Conservation (phyloP, 495 filamentous ascomycete genomes). For the Xylaria sp. region DNA sequence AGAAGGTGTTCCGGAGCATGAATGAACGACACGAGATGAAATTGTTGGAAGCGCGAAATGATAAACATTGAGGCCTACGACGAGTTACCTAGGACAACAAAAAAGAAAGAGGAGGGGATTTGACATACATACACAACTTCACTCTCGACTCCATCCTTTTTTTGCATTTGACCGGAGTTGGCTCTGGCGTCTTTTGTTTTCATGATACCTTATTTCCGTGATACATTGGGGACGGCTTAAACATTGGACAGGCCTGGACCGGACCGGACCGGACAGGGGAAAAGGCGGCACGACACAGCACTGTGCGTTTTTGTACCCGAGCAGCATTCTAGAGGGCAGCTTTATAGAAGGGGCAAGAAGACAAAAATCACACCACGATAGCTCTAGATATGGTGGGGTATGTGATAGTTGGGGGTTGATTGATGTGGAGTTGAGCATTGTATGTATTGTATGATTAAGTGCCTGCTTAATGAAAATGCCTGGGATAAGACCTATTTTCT, state of each 20-base stretch:
- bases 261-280: conserved; percentile 8
- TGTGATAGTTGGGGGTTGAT: background rate
- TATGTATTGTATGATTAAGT: conserved; percentile 14
- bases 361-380: background rate
- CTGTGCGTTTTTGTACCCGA: background rate
- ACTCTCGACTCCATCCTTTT: conserved; percentile 24
- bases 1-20: conserved; percentile 79
- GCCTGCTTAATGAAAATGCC: background rate
- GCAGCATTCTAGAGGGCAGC: conserved; percentile 20
- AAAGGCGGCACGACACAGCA: background rate
- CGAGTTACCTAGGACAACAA: background rate
- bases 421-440: background rate
- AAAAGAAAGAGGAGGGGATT: background rate
- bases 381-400: background rate
- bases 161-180: conserved; percentile 28
- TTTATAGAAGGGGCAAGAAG: conserved; percentile 10
- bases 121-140: conserved; percentile 8
- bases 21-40: conserved; percentile 66
- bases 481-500: background rate
- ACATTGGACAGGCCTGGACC: background rate
- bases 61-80: conserved; percentile 25
- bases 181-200: conserved; percentile 33
- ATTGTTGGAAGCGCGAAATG: conserved; percentile 20
- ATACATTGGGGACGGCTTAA: background rate
- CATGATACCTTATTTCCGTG: conserved; percentile 24